Conservation (phyloP, 2,329 filamentous ascomycete species). For the Mycocentrospora acerina region DNA sequence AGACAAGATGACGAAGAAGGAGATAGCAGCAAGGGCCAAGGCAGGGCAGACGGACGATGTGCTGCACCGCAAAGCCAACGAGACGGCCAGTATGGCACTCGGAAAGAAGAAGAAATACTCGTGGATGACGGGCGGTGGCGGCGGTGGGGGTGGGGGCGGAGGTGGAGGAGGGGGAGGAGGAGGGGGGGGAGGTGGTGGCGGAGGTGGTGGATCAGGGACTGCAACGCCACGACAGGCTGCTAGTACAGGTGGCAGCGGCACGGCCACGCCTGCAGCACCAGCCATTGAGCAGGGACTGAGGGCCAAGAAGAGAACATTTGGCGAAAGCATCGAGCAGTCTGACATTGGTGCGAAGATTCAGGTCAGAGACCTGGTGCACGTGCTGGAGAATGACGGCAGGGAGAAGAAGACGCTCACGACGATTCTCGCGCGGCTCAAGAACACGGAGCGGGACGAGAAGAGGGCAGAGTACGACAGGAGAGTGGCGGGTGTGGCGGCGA, state of each 20-base stretch:
- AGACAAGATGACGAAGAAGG: slow-evolving; percentile 76
- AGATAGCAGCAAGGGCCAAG: slow-evolving; percentile 74
- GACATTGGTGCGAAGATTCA: slow-evolving; percentile 78
- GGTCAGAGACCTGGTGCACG: slow-evolving; percentile 76
- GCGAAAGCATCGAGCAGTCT: slow-evolving; percentile 76
- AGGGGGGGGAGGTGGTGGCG: slow-evolving; percentile 42
- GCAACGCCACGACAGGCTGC: slow-evolving; percentile 35
- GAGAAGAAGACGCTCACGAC: slow-evolving; percentile 57
- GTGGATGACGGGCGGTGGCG: slow-evolving; percentile 65
- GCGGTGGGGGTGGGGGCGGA: slow-evolving; percentile 40
- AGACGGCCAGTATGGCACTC: slow-evolving; percentile 77
- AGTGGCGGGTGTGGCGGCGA: slow-evolving; percentile 7
- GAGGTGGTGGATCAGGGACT: slow-evolving; percentile 35
- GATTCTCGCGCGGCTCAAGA: slow-evolving; percentile 35
- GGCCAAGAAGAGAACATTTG: slow-evolving; percentile 62
- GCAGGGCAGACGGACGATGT: slow-evolving; percentile 73
- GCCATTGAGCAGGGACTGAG: slow-evolving; percentile 49
- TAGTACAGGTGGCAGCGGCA: slow-evolving; percentile 25
- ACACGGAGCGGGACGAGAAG: slow-evolving; percentile 30
- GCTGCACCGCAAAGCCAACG: slow-evolving; percentile 80
- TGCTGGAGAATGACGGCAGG: slow-evolving; percentile 75
- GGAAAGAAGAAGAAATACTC: slow-evolving; percentile 71
- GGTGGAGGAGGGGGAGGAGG: slow-evolving; percentile 38
- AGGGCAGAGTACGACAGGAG: slow-evolving; percentile 10
- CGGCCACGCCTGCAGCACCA: slow-evolving; percentile 24